A percentile compares a stretch with the other conserved stretches of the same genome.
phyloP scores from a whole-genome alignment of 768 basidiomycete species.

The Amanita jacksonii region DNA sequence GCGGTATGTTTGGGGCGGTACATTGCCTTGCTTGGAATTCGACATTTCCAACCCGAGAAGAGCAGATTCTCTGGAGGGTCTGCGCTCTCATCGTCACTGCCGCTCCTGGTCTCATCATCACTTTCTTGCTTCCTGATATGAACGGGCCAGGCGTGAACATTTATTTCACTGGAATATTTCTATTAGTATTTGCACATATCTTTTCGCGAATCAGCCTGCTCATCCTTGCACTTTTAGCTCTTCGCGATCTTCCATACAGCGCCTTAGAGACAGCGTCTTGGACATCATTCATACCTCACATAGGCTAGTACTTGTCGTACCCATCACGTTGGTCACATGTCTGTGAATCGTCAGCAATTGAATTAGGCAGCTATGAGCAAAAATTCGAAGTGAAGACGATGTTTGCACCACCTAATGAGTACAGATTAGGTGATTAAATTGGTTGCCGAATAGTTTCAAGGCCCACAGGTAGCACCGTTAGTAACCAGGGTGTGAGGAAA shows the following conservation, averaged over 20 bases:
- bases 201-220: conserved; percentile 3
- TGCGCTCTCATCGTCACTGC: conserved; percentile 13
- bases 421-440: too few relatives aligned
- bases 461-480: too few relatives aligned
- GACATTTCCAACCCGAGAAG: conserved; percentile 15
- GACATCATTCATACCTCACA: conserved; percentile 2
- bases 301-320: too few relatives aligned
- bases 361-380: too few relatives aligned
- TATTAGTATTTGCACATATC: conserved; percentile 3
- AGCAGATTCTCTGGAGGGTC: conserved; percentile 17
- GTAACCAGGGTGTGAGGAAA: too few relatives aligned
- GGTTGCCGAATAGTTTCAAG: too few relatives aligned
- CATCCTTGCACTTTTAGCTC: neutral
- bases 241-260: neutral
- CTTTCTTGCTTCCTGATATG: too few relatives aligned
- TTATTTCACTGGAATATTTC: neutral
- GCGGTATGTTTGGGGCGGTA: conserved; percentile 17
- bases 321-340: too few relatives aligned
- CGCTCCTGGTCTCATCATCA: conserved; percentile 3
- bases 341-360: too few relatives aligned
- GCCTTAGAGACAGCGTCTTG: neutral
- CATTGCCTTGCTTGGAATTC: conserved; percentile 21
- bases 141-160: neutral
- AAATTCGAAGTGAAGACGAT: too few relatives aligned
- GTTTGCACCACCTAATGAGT: too few relatives aligned